Base-by-base conservation (phyloP, 805 yeast species). In the Candida jianshihensis region DNA sequence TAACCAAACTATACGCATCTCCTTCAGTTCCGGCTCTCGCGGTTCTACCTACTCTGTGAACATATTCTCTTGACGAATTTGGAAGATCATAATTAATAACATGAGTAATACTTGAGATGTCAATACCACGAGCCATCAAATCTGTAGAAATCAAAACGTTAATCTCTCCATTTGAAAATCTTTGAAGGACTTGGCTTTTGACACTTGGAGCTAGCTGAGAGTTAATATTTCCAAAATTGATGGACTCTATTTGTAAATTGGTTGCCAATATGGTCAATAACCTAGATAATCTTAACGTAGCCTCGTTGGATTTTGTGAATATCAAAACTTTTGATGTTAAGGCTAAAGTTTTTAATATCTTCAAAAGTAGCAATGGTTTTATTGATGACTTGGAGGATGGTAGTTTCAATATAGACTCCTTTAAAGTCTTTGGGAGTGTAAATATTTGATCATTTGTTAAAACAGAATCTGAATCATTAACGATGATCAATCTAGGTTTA, bases 1-100 rank as follows among this genome's bases (percentile, higher is more conserved):
- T 68, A n/a, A 79, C 66, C 19, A 90, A 56, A 32, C 77, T 82
- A 54, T 78, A 73, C 0, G 96, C 95, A 26, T 64, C 62, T 54
- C 99, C 99, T 1, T 46, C 35, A 25, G 78, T 73, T 35, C 82
- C 80, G 3, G 98, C 99, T 62, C 99, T 77, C 2, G 97, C 97
- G 0, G 97, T 89, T 65, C 99, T 79, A 28, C 99, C 99, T 27
- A 88, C 87, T 51, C 99, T 73, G 60, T 92, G 99, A 19, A 92
- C 87, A 48, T 92, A 92, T 49, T 92, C 97, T 44, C 94, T 79
- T 1, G 89, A 71, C 1, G 96, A 82, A 19, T 75, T 69, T 17
- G 99, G 98, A 37, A 88, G 59, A 54, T 92, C 97, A 58, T 92
- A 92, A 60, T 92, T 92, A 35, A 92, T 64, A 11, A 92, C 96